These are phyloP conservation scores for Mycena vitilis DNA, from an alignment of 768 basidiomycete genomes.

Conservation along the genomic window DNA sequence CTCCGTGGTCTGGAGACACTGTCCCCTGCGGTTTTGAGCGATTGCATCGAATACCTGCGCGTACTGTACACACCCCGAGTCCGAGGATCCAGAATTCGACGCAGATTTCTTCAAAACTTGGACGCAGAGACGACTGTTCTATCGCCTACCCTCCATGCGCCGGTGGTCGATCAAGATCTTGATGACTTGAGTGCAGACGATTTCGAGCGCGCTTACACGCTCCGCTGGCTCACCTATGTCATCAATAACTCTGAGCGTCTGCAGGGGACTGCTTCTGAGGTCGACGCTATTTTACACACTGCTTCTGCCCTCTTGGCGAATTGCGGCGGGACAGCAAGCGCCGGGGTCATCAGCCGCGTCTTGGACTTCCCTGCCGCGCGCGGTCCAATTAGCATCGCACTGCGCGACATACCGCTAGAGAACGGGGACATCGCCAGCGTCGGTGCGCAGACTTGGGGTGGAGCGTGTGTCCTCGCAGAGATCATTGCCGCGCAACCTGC, in stretches of 20 bases:
- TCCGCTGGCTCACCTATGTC: slow-evolving; percentile 81
- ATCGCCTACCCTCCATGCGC: not conserved
- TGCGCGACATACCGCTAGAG: slow-evolving; percentile 78
- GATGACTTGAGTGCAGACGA: slow-evolving; percentile 60
- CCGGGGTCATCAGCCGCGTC: slow-evolving; percentile 65
- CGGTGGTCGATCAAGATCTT: not conserved
- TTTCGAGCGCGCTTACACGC: slow-evolving; percentile 77
- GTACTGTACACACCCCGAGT: slow-evolving; percentile 71
- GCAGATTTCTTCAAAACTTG: slow-evolving; percentile 21
- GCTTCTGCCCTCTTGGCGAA: slow-evolving; percentile 74
- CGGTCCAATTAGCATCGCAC: slow-evolving; percentile 48
- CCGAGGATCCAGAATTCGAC: slow-evolving; percentile 63
- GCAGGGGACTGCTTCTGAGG: slow-evolving; percentile 30
- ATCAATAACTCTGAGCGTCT: slow-evolving; percentile 52
- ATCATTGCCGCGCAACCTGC: slow-evolving; percentile 70
- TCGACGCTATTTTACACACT: slow-evolving; percentile 58
- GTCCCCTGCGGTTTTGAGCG: slow-evolving; percentile 51
- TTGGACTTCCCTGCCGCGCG: slow-evolving; percentile 56
- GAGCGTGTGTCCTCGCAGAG: slow-evolving; percentile 83
- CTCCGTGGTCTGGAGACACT: slow-evolving; percentile 56
- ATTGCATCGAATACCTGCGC: slow-evolving; percentile 62
- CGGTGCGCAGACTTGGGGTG: slow-evolving; percentile 92
- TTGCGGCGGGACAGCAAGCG: slow-evolving; percentile 72
- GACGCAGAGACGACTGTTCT: not conserved
- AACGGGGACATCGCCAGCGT: slow-evolving; percentile 78